Conservation (phyloP, 768 basidiomycete genomes). For the Goffeauzyma gilvescens region DNA sequence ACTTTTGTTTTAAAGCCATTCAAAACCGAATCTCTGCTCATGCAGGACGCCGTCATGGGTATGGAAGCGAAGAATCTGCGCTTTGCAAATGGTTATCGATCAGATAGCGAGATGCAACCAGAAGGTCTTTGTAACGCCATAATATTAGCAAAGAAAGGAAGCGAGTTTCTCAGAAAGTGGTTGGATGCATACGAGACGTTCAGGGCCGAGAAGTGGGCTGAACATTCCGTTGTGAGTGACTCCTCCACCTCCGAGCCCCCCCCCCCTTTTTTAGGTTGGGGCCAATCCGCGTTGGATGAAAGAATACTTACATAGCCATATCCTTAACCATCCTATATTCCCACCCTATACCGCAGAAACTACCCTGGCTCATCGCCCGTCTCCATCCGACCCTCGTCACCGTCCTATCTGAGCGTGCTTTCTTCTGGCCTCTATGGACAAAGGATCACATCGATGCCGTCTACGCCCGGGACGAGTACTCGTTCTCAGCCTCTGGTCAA, state of each 20-base stretch:
- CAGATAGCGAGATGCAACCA: conserved; percentile 23
- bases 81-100: conserved; percentile 6
- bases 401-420: conserved; percentile 31
- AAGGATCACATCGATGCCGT: conserved; percentile 21
- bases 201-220: conserved; percentile 20
- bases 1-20: conserved; percentile 23
- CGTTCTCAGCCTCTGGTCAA: conserved; percentile 22
- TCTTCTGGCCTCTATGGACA: conserved; percentile 34
- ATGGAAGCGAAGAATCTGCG: conserved; percentile 19
- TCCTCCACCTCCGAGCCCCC: too few relatives aligned
- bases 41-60: conserved; percentile 22
- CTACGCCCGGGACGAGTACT: conserved; percentile 19
- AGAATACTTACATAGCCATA: too few relatives aligned
- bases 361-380: conserved; percentile 29
- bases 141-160: conserved; percentile 17
- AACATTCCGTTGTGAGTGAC: conserved; percentile 26
- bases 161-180: conserved; percentile 21
- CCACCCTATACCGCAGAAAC: conserved; percentile 13
- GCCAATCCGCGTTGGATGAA: too few relatives aligned
- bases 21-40: conserved; percentile 11
- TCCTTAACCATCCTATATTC: neutral
- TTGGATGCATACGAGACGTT: conserved; percentile 23
- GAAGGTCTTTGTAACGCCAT: conserved; percentile 27
- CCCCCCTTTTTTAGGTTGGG: too few relatives aligned
- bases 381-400: conserved; percentile 29